phyloP scores from a whole-genome alignment of 129 eudicot species.

The Artemisia argyi region DNA sequence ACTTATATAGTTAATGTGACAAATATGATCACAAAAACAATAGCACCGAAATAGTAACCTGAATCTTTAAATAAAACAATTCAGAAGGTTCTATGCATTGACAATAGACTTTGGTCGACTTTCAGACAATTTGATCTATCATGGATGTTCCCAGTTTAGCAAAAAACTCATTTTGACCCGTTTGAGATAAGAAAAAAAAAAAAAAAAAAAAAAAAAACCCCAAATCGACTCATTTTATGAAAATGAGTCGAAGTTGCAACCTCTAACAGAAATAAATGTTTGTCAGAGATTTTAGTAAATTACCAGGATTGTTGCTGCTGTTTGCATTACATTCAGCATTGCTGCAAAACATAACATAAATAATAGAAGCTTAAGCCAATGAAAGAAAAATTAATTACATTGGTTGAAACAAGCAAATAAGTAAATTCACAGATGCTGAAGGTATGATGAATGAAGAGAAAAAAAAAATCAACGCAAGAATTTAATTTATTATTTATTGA shows the following conservation, averaged over 20 bases:
- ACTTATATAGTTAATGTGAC: too few species aligned
- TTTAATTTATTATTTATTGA: neutral
- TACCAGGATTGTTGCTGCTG: constrained; percentile 33
- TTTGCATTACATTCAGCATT: constrained; percentile 24
- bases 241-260: neutral
- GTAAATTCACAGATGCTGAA: neutral
- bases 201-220: too few species aligned
- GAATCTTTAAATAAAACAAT: too few species aligned
- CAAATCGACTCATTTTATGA: too few species aligned
- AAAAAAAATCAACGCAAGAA: neutral
- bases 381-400: neutral
- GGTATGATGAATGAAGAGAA: neutral
- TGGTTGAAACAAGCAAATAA: neutral
- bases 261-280: neutral
- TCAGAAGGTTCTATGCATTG: too few species aligned
- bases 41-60: too few species aligned
- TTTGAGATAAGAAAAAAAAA: too few species aligned
- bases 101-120: too few species aligned
- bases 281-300: constrained; percentile 9
- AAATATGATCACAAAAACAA: too few species aligned
- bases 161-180: too few species aligned
- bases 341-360: constrained; percentile 35
- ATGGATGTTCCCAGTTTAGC: too few species aligned
- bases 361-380: constrained; percentile 17
- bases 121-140: too few species aligned